A percentile compares a stretch with the other conserved stretches of the same genome.
Evolutionary conservation across 2,329 filamentous ascomycete genomes (phyloP).

Genomic region (Sporothrix phasma): DNA sequence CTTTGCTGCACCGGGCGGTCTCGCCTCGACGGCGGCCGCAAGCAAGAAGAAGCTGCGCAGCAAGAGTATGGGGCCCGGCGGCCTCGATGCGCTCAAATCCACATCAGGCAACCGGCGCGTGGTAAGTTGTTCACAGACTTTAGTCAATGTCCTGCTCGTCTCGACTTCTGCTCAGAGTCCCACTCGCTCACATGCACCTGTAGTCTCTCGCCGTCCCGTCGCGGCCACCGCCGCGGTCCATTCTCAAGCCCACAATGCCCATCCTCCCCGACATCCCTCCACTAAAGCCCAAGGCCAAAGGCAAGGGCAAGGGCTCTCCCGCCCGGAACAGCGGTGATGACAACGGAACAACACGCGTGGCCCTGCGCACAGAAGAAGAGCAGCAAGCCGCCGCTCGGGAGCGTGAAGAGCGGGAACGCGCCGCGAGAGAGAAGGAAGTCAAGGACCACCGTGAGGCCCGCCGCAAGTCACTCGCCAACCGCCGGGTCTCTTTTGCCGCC

Average conservation of each 20-base stretch:
- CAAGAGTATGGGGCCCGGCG: conserved; percentile 92
- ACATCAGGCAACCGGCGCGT: conserved; percentile 68
- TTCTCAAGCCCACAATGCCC: conserved; percentile 71
- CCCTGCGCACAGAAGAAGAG: conserved; percentile 58
- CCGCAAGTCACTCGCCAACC: conserved; percentile 83
- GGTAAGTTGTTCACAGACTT: conserved; percentile 50
- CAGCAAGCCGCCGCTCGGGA: conserved; percentile 61
- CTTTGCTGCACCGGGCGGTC: conserved; percentile 30
- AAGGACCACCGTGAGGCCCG: conserved; percentile 73
- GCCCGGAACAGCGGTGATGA: conserved; percentile 27
- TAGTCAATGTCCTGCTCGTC: conserved; percentile 28
- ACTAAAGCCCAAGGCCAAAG: conserved; percentile 50
- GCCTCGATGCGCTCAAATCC: conserved; percentile 70
- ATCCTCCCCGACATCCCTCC: conserved; percentile 57
- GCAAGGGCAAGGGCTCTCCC: conserved; percentile 11
- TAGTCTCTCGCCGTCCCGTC: conserved; percentile 47
- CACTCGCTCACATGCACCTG: background rate
- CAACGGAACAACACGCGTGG: conserved; percentile 44
- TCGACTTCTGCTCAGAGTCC: background rate
- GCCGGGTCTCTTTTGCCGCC: conserved; percentile 91
- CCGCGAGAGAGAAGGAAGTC: conserved; percentile 49
- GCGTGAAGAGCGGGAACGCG: conserved; percentile 55
- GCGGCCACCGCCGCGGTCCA: conserved; percentile 51
- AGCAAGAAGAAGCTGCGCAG: conserved; percentile 67
- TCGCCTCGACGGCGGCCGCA: conserved; percentile 36